phyloP scores from a whole-genome alignment of 768 basidiomycete species.

The Mycena belliarum region DNA sequence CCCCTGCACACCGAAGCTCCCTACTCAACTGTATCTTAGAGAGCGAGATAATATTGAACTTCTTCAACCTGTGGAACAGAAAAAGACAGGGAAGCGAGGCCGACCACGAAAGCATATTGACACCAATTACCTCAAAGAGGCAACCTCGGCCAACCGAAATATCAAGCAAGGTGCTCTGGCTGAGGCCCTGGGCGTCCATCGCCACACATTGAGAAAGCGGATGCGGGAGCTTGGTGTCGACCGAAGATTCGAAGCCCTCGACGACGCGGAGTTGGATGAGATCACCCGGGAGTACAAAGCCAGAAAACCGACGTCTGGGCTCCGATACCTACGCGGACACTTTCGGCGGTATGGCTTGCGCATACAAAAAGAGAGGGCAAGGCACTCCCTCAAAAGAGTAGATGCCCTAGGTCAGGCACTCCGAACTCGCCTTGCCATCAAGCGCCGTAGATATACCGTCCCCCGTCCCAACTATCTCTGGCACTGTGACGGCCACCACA shows the following conservation, averaged over 20 bases:
- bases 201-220: not conserved
- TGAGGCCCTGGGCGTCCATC: not conserved
- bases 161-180: not conserved
- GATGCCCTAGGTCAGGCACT: not conserved
- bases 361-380: not conserved
- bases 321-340: not conserved
- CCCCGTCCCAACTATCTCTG: not conserved
- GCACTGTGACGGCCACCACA: not conserved
- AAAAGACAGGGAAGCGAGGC: not conserved
- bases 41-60: not conserved
- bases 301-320: not conserved
- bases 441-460: not conserved
- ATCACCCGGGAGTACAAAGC: not conserved
- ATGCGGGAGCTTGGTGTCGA: not conserved
- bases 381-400: not conserved
- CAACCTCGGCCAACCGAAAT: not conserved
- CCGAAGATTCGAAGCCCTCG: not conserved
- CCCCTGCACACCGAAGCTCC: not conserved
- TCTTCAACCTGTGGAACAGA: not conserved
- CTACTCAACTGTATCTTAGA: not conserved
- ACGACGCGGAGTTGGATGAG: not conserved
- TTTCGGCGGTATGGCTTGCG: not conserved
- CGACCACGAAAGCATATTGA: not conserved
- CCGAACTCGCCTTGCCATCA: not conserved
- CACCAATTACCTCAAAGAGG: not conserved